A percentile compares a stretch with the other conserved stretches of the same genome.
Evolutionary conservation across 2,329 filamentous ascomycete genomes (phyloP).

Genomic region (Fusarium sacchari): DNA sequence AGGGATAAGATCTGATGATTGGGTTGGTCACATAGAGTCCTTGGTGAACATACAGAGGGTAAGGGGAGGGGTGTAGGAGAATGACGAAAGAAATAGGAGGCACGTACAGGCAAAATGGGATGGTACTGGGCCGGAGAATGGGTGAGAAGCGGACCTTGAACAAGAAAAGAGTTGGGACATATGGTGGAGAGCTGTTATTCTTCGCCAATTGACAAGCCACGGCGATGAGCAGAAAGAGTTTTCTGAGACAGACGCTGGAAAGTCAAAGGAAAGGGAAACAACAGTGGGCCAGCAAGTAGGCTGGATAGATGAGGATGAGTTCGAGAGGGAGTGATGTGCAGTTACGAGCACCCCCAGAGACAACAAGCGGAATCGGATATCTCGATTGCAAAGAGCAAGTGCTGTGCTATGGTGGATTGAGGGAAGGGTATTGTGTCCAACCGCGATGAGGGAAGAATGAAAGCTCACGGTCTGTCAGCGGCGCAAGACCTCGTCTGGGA

Average conservation of each 20-base stretch:
- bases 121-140: slow-evolving; percentile 11
- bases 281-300: slow-evolving; percentile 5
- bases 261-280: slow-evolving; percentile 13
- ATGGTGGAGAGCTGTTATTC: slow-evolving; percentile 11
- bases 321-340: slow-evolving; percentile 26
- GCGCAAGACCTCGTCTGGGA: slow-evolving; percentile 32
- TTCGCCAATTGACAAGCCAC: slow-evolving; percentile 33
- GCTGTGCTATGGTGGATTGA: slow-evolving; percentile 27
- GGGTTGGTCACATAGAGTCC: neutral
- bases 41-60: neutral
- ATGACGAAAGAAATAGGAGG: slow-evolving; percentile 18
- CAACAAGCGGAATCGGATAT: slow-evolving; percentile 38
- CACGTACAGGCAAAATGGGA: slow-evolving; percentile 32
- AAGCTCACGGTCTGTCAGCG: slow-evolving; percentile 29
- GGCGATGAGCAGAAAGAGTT: slow-evolving; percentile 20
- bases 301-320: slow-evolving; percentile 15
- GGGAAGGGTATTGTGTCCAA: slow-evolving; percentile 32
- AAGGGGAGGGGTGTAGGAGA: neutral
- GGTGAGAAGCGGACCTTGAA: slow-evolving; percentile 15
- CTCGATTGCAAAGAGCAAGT: slow-evolving; percentile 38
- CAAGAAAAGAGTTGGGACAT: slow-evolving; percentile 18
- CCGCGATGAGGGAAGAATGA: slow-evolving; percentile 18
- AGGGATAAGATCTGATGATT: slow-evolving; percentile 17
- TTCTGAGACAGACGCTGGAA: slow-evolving; percentile 1
- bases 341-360: slow-evolving; percentile 31